A percentile compares a stretch with the other conserved stretches of the same genome.
Evolutionary conservation across 2,329 filamentous ascomycete genomes (phyloP).

Genomic region (Pseudocercospora ulei): DNA sequence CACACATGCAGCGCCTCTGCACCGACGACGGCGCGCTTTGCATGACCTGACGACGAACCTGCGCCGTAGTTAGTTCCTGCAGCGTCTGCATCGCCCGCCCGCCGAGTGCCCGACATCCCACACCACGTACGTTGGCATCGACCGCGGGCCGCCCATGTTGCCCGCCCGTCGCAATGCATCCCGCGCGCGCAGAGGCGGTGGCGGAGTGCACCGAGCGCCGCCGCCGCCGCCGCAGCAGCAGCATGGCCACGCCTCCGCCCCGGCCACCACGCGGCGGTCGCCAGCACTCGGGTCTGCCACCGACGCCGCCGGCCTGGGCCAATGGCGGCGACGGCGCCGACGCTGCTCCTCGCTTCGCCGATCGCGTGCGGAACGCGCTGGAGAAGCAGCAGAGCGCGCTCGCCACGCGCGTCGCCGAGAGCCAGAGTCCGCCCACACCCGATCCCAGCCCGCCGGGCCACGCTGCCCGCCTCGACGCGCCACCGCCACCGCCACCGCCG

Average conservation of each 20-base stretch:
- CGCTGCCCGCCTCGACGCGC: conserved; percentile 15
- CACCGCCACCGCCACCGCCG: conserved; percentile 22
- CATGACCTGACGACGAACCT: too few relatives aligned
- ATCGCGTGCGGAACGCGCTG: conserved; percentile 36
- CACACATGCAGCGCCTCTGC: too few relatives aligned
- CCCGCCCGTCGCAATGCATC: too few relatives aligned
- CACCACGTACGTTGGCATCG: too few relatives aligned
- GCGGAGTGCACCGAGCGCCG: too few relatives aligned
- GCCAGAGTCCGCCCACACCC: conserved; percentile 32
- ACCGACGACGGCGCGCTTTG: too few relatives aligned
- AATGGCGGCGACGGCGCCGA: conserved; percentile 26
- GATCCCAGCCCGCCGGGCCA: conserved; percentile 32
- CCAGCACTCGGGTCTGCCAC: conserved; percentile 36
- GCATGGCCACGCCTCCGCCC: conserved; percentile 16
- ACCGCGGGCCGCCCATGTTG: too few relatives aligned
- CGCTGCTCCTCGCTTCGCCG: conserved; percentile 38
- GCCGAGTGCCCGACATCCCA: too few relatives aligned
- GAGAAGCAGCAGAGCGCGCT: conserved; percentile 35
- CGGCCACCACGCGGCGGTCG: conserved; percentile 7
- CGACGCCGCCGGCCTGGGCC: conserved; percentile 39
- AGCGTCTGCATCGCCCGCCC: too few relatives aligned
- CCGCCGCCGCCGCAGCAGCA: too few relatives aligned
- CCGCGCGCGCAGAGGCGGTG: too few relatives aligned
- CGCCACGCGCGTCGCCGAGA: conserved; percentile 38
- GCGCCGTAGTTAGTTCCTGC: too few relatives aligned